Percentiles rank a stretch among this genome's conserved stretches.
Evolutionary conservation across 2,329 filamentous ascomycete genomes (phyloP).

Genomic region (Colletotrichum spinosum): DNA sequence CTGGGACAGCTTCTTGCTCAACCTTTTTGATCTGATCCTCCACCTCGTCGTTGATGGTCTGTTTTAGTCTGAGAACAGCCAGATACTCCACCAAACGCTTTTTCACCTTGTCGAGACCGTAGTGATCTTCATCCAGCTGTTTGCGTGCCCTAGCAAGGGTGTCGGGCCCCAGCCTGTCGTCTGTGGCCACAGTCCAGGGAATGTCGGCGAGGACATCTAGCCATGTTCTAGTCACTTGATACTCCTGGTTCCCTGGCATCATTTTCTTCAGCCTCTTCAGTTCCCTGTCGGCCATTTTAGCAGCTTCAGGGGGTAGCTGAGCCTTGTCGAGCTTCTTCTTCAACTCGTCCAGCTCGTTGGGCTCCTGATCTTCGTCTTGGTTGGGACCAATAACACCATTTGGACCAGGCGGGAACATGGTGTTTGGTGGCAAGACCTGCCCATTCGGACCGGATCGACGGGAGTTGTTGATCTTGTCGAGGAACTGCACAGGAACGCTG

Average conservation of each 20-base stretch:
- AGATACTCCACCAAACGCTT: slow-evolving; percentile 95
- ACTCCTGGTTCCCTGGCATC: slow-evolving; percentile 95
- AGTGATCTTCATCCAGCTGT: slow-evolving; percentile 96
- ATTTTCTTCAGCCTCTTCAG: slow-evolving; percentile 91
- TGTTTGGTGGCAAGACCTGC: slow-evolving; percentile 33
- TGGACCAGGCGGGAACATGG: slow-evolving; percentile 39
- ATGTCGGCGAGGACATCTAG: slow-evolving; percentile 94
- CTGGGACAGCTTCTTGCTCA: slow-evolving; percentile 63
- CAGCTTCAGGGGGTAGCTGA: slow-evolving; percentile 83
- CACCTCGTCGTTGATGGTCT: slow-evolving; percentile 85
- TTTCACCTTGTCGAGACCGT: slow-evolving; percentile 96
- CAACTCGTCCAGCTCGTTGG: slow-evolving; percentile 90
- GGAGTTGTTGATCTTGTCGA: slow-evolving; percentile 61
- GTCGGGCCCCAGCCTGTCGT: slow-evolving; percentile 85
- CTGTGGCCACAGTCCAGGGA: slow-evolving; percentile 87
- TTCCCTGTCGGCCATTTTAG: slow-evolving; percentile 92
- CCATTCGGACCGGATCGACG: slow-evolving; percentile 34
- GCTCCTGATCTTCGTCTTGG: slow-evolving; percentile 79
- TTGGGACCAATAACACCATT: slow-evolving; percentile 53
- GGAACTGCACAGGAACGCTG: slow-evolving; percentile 71
- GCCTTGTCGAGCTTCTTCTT: slow-evolving; percentile 88
- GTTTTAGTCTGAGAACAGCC: slow-evolving; percentile 95
- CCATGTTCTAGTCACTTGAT: slow-evolving; percentile 92
- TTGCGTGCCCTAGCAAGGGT: slow-evolving; percentile 84
- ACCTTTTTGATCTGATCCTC: slow-evolving; percentile 80